These are phyloP conservation scores for Nymphaea colorata DNA, from an alignment of 164 flowering plant species.

Conservation along the genomic window DNA sequence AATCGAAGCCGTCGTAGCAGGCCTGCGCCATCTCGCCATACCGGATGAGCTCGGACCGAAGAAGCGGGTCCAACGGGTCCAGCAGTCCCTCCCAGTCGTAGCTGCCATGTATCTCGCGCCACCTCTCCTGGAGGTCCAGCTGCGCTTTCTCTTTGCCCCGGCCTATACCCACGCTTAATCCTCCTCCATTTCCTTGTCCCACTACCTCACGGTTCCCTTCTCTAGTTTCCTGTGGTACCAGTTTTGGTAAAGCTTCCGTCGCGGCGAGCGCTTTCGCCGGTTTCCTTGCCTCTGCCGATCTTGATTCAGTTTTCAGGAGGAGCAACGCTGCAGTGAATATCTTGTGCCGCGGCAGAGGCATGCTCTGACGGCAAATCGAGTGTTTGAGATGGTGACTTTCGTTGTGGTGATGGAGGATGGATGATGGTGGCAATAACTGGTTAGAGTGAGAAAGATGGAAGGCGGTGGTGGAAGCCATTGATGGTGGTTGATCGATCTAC, in stretches of 20 bases:
- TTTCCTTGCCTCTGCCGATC: not conserved
- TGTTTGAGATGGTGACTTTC: not conserved
- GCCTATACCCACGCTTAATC: too few relatives aligned
- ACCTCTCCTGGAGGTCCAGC: too few relatives aligned
- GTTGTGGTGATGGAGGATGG: not conserved
- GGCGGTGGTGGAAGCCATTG: not conserved
- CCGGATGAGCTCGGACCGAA: slow-evolving; percentile 39
- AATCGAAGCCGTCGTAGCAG: slow-evolving; percentile 57
- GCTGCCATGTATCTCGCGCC: slow-evolving; percentile 14
- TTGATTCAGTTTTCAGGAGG: not conserved
- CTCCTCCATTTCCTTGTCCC: too few relatives aligned
- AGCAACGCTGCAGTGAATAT: not conserved
- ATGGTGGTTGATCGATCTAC: not conserved
- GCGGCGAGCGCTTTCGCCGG: not conserved
- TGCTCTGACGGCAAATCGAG: not conserved
- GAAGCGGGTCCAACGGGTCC: slow-evolving; percentile 47
- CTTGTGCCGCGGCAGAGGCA: not conserved
- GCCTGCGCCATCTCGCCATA: slow-evolving; percentile 50
- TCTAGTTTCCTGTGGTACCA: not conserved
- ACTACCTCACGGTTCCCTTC: too few relatives aligned
- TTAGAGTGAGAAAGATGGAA: not conserved
- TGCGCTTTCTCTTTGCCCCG: too few relatives aligned
- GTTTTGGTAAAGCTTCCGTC: not conserved
- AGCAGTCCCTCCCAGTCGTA: slow-evolving; percentile 50
- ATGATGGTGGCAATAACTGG: not conserved